Evolutionary conservation across 352 stramenopile genomes (phyloP).

Genomic region (Halophytophthora polymorphica): DNA sequence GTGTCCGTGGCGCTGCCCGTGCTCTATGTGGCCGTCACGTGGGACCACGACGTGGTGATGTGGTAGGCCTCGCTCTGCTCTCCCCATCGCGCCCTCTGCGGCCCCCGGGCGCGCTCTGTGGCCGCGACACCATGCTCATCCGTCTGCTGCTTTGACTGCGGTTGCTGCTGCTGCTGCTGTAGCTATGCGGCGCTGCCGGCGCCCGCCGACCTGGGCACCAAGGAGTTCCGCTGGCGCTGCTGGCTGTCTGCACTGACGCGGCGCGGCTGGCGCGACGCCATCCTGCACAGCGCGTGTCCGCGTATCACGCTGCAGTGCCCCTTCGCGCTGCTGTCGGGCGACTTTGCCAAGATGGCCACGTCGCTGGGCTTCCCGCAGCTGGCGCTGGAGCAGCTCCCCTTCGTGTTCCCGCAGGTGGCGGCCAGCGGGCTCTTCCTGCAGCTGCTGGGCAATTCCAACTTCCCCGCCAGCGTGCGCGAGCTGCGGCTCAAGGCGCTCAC

Average conservation of each 20-base stretch:
- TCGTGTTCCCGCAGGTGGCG: constrained; percentile 72
- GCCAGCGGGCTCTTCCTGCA: constrained; percentile 69
- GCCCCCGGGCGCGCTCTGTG: too few relatives aligned
- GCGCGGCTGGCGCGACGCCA: constrained; percentile 44
- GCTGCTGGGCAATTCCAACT: constrained; percentile 80
- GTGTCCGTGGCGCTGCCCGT: constrained; percentile 57
- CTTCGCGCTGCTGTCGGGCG: constrained; percentile 63
- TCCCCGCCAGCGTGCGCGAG: constrained; percentile 48
- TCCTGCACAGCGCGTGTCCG: constrained; percentile 58
- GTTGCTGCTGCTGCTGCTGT: neutral
- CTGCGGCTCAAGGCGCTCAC: constrained; percentile 69
- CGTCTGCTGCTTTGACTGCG: neutral
- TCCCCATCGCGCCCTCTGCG: neutral
- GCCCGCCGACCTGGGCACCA: constrained; percentile 67
- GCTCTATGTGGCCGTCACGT: constrained; percentile 66
- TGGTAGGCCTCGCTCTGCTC: constrained; percentile 26
- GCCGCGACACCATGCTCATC: too few relatives aligned
- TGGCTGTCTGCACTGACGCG: constrained; percentile 62
- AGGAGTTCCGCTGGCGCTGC: constrained; percentile 78
- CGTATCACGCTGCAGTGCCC: constrained; percentile 73
- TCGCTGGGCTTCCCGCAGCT: constrained; percentile 66
- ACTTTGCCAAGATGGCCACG: constrained; percentile 82
- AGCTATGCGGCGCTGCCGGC: constrained; percentile 62
- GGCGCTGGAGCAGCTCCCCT: constrained; percentile 66
- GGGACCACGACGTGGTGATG: constrained; percentile 73